Evolutionary conservation across 768 basidiomycete species (phyloP).

Genomic region (Russula dissimulans): DNA sequence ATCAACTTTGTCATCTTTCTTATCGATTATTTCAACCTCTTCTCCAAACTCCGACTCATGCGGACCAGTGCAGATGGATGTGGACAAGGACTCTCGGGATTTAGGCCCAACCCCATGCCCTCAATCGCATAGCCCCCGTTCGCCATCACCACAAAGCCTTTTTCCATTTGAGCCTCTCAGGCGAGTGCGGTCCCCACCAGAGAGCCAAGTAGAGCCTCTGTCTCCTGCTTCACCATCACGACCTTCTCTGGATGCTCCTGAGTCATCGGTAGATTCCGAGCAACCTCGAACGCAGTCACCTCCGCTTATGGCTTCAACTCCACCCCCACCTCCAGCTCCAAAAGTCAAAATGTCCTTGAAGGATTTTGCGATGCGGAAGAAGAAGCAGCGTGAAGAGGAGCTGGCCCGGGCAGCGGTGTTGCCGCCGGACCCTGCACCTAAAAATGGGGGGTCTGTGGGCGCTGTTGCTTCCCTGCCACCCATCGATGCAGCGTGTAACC

Average conservation of each 20-base stretch:
- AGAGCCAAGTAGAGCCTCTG: not conserved
- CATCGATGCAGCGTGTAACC: not conserved
- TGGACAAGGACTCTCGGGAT: not conserved
- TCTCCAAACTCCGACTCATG: not conserved
- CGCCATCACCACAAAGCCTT: conserved; percentile 4
- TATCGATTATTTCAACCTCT: not conserved
- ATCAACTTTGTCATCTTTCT: conserved; percentile 17
- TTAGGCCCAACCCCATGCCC: not conserved
- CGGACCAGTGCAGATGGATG: conserved; percentile 8
- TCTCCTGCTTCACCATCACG: not conserved
- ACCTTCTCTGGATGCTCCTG: not conserved
- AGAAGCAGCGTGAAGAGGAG: conserved; percentile 20
- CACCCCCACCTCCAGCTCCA: conserved; percentile 7
- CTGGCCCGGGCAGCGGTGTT: not conserved
- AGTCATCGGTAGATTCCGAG: not conserved
- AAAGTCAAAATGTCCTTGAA: conserved; percentile 22
- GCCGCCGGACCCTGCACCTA: not conserved
- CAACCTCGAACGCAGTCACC: not conserved
- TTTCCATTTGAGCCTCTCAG: conserved; percentile 2
- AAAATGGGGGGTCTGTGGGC: not conserved
- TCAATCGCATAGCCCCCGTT: not conserved
- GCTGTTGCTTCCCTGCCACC: not conserved
- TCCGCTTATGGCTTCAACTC: not conserved
- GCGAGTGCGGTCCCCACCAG: not conserved
- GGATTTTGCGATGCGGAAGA: conserved; percentile 20